phyloP scores from a whole-genome alignment of 306 rosid genomes.

The Cicer cuneatum region DNA sequence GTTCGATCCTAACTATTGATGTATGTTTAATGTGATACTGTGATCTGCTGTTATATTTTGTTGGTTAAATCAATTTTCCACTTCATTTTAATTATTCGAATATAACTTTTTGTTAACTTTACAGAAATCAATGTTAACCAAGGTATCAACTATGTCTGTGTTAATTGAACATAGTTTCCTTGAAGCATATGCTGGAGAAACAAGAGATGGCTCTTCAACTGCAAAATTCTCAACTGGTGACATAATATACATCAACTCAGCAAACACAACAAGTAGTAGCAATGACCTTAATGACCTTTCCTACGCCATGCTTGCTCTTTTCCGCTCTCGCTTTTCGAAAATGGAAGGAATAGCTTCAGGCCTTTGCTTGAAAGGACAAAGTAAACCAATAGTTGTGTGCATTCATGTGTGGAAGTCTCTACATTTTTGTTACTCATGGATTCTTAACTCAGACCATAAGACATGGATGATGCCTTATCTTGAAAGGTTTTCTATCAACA shows the following conservation, averaged over 20 bases:
- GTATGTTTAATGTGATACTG: too few relatives aligned
- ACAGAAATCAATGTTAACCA: slow-evolving; percentile 68
- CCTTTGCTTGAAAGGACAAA: slow-evolving; percentile 70
- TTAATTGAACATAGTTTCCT: slow-evolving; percentile 68
- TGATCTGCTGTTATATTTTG: too few relatives aligned
- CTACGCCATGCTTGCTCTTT: slow-evolving; percentile 63
- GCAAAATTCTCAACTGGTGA: slow-evolving; percentile 66
- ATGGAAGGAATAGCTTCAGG: slow-evolving; percentile 68
- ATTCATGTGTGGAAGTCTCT: slow-evolving; percentile 78
- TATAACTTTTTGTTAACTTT: background rate
- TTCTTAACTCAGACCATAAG: slow-evolving; percentile 57
- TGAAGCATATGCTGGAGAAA: slow-evolving; percentile 75
- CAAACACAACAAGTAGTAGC: slow-evolving; percentile 14
- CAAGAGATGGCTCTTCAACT: slow-evolving; percentile 62
- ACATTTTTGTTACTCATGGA: slow-evolving; percentile 72
- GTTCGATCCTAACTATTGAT: slow-evolving; percentile 13
- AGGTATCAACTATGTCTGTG: slow-evolving; percentile 61
- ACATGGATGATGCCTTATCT: slow-evolving; percentile 66
- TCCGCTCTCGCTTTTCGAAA: slow-evolving; percentile 58
- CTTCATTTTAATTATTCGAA: background rate
- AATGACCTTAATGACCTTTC: slow-evolving; percentile 58
- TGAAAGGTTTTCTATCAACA: slow-evolving; percentile 59
- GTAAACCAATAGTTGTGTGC: slow-evolving; percentile 55
- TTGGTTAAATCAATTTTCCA: background rate
- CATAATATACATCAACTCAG: slow-evolving; percentile 58